Conservation (phyloP, 208 protist genomes). For the Trypanosoma theileri region DNA sequence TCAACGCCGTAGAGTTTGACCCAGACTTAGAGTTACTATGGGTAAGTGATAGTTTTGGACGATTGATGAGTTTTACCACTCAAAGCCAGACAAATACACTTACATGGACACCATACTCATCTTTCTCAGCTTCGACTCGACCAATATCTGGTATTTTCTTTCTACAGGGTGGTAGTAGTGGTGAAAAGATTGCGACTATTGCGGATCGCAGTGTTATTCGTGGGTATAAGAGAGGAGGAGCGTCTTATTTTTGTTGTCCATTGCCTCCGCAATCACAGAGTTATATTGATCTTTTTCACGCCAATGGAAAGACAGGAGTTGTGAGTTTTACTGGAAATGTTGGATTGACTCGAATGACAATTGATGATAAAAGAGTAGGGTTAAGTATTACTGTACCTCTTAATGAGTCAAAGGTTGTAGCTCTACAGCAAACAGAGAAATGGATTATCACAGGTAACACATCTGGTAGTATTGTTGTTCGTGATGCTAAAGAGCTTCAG, state of each 20-base stretch:
- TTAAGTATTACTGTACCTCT: conserved; percentile 54
- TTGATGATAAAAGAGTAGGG: conserved; percentile 43
- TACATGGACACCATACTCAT: conserved; percentile 76
- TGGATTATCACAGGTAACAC: conserved; percentile 74
- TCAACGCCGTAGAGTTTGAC: conserved; percentile 88
- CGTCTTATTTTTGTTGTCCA: conserved; percentile 56
- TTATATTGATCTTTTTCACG: conserved; percentile 83
- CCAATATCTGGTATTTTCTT: conserved; percentile 71
- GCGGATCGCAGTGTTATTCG: conserved; percentile 78
- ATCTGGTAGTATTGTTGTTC: conserved; percentile 61
- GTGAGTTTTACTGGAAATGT: conserved; percentile 85
- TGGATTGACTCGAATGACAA: conserved; percentile 67
- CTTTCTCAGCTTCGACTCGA: conserved; percentile 69
- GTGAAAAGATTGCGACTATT: conserved; percentile 73
- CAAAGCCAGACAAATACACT: conserved; percentile 61
- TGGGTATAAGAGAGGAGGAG: conserved; percentile 79
- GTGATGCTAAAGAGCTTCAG: conserved; percentile 44
- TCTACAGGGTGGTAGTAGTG: conserved; percentile 40
- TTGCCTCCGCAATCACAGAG: conserved; percentile 65
- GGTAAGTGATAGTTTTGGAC: conserved; percentile 78
- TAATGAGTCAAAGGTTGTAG: conserved; percentile 51
- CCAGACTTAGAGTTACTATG: conserved; percentile 86
- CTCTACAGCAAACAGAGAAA: conserved; percentile 61
- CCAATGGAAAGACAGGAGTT: conserved; percentile 52
- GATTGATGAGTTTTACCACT: conserved; percentile 76